These are phyloP conservation scores for Podila epicladia DNA, from an alignment of 192 early-diverging fungal species.

Conservation along the genomic window DNA sequence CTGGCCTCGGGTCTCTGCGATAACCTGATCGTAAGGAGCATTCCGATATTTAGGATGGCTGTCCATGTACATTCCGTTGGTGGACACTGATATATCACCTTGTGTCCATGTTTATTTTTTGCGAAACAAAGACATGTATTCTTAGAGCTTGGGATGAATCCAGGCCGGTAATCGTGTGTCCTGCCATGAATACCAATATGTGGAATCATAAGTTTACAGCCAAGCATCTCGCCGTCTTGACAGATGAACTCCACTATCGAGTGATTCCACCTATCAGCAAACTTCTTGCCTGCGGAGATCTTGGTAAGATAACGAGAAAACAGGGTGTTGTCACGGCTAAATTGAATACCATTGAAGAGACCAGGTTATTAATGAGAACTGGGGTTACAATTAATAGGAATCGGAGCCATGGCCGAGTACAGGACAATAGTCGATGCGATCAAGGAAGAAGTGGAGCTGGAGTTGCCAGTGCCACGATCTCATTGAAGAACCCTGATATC, in stretches of 20 bases:
- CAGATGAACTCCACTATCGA: slow-evolving; percentile 62
- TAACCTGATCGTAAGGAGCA: slow-evolving; percentile 77
- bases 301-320: slow-evolving; percentile 56
- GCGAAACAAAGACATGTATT: slow-evolving; percentile 75
- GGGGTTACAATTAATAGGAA: slow-evolving; percentile 43
- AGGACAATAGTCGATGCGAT: slow-evolving; percentile 65
- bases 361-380: not conserved
- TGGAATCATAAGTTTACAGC: slow-evolving; percentile 93
- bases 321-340: not conserved
- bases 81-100: not conserved
- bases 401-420: slow-evolving; percentile 92
- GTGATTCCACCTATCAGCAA: slow-evolving; percentile 86
- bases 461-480: not conserved
- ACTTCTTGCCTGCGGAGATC: slow-evolving; percentile 91
- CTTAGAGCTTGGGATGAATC: slow-evolving; percentile 87
- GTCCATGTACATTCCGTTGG: not conserved
- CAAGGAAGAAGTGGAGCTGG: slow-evolving; percentile 22
- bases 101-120: too few relatives aligned
- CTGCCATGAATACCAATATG: slow-evolving; percentile 99
- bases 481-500: too few relatives aligned
- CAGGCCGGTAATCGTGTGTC: slow-evolving; percentile 81
- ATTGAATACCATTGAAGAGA: too few relatives aligned
- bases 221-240: slow-evolving; percentile 70
- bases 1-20: slow-evolving; percentile 92
- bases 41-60: too few relatives aligned